Percentiles rank a stretch among this genome's conserved stretches.
These are phyloP conservation scores for Chrysanthemum lavandulifolium DNA, from an alignment of 129 eudicot species.

Conservation along the genomic window DNA sequence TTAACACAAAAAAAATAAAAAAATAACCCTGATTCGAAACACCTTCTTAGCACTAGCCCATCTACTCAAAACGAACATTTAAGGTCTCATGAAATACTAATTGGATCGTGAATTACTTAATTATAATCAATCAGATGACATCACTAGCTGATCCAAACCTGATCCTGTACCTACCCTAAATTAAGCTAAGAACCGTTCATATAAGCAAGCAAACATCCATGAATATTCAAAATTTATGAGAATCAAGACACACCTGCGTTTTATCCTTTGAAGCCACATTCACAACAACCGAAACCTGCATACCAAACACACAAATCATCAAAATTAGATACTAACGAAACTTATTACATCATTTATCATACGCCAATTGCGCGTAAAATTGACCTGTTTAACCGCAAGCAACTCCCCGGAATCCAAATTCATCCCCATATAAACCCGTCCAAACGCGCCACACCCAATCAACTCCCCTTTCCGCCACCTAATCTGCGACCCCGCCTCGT, in stretches of 20 bases:
- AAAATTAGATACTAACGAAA: constrained; percentile 1
- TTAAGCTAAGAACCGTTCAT: background rate
- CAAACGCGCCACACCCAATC: constrained; percentile 96
- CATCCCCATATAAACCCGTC: constrained; percentile 99
- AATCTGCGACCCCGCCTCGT: constrained; percentile 56
- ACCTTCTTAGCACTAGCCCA: too few relatives aligned
- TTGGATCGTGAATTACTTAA: too few relatives aligned
- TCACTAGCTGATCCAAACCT: background rate
- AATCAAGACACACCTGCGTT: constrained; percentile 61
- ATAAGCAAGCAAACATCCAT: background rate
- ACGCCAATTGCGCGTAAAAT: background rate
- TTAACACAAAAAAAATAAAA: too few relatives aligned
- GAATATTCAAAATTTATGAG: background rate
- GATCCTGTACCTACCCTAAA: constrained; percentile 2
- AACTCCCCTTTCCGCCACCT: constrained; percentile 97
- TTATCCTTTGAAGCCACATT: constrained; percentile 73
- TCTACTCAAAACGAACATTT: too few relatives aligned
- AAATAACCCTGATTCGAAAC: too few relatives aligned
- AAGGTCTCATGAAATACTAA: background rate
- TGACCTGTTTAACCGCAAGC: constrained; percentile 88
- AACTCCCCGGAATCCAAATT: constrained; percentile 96
- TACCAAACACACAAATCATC: constrained; percentile 16
- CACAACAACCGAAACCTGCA: constrained; percentile 79
- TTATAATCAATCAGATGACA: background rate
- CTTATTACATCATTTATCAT: background rate